Conservation (phyloP, 768 basidiomycete genomes). For the Pulveroboletus sp. region DNA sequence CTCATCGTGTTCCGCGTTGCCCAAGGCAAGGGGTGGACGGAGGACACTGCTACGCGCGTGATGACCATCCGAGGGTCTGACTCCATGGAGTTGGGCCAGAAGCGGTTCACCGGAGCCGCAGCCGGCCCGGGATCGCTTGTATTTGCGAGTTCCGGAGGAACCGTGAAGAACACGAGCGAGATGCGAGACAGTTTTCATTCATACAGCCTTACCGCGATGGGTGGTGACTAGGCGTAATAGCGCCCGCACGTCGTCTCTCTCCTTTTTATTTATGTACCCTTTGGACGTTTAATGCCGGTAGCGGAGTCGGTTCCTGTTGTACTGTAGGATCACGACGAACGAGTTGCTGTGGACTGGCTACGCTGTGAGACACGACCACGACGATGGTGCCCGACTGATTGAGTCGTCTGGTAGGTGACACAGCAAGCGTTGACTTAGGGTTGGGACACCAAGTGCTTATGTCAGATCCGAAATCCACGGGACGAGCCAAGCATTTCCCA, state of each 20-base stretch:
- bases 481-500: too few relatives aligned
- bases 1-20: background rate
- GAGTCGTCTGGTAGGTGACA: too few relatives aligned
- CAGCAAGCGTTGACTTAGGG: too few relatives aligned
- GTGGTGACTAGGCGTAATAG: background rate
- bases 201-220: background rate
- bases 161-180: background rate
- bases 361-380: too few relatives aligned
- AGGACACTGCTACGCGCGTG: slow-evolving; percentile 1
- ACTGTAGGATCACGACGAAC: too few relatives aligned
- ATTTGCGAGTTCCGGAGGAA: background rate
- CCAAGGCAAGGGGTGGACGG: slow-evolving; percentile 3
- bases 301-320: too few relatives aligned
- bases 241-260: too few relatives aligned
- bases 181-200: background rate
- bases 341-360: too few relatives aligned
- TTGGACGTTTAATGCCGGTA: background rate
- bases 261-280: background rate
- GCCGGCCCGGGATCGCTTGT: background rate
- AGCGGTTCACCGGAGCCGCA: background rate
- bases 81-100: background rate
- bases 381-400: too few relatives aligned
- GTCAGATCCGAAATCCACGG: too few relatives aligned
- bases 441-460: too few relatives aligned
- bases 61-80: background rate